Evolutionary conservation across 495 filamentous ascomycete species (phyloP).

Genomic region (Aspergillus nidulans): DNA sequence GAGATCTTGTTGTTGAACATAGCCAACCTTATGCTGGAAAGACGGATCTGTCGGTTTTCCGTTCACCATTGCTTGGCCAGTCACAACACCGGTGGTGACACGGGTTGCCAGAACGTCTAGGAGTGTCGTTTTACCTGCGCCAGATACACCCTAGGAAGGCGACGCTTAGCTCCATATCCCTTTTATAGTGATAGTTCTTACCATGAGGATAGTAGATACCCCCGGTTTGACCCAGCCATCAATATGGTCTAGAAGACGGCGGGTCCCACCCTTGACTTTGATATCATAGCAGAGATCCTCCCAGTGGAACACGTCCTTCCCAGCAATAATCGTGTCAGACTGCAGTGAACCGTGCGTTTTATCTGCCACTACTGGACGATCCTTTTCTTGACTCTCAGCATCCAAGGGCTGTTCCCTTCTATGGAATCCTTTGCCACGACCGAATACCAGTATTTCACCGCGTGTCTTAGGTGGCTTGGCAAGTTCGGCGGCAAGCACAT

Average conservation of each 20-base stretch:
- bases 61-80: slow-evolving; percentile 53
- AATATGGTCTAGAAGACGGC: slow-evolving; percentile 58
- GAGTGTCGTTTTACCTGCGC: slow-evolving; percentile 65
- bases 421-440: too few species aligned
- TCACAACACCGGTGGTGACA: slow-evolving; percentile 47
- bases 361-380: slow-evolving; percentile 60
- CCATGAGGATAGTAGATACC: slow-evolving; percentile 45
- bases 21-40: slow-evolving; percentile 91
- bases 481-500: slow-evolving; percentile 42
- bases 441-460: too few species aligned
- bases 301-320: slow-evolving; percentile 70
- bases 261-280: slow-evolving; percentile 54
- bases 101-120: slow-evolving; percentile 57
- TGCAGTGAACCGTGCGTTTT: too few species aligned
- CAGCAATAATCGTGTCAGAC: too few species aligned
- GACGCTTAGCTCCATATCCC: too few species aligned
- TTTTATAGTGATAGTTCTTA: too few species aligned
- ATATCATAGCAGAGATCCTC: slow-evolving; percentile 70
- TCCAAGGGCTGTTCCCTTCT: too few species aligned
- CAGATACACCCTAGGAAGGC: slow-evolving; percentile 40
- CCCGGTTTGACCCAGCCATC: slow-evolving; percentile 65
- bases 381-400: too few species aligned
- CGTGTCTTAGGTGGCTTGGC: too few species aligned
- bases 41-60: slow-evolving; percentile 59
- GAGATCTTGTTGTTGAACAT: slow-evolving; percentile 93